Conservation (phyloP, 306 rosid genomes). For the Trichosanthes truncata region DNA sequence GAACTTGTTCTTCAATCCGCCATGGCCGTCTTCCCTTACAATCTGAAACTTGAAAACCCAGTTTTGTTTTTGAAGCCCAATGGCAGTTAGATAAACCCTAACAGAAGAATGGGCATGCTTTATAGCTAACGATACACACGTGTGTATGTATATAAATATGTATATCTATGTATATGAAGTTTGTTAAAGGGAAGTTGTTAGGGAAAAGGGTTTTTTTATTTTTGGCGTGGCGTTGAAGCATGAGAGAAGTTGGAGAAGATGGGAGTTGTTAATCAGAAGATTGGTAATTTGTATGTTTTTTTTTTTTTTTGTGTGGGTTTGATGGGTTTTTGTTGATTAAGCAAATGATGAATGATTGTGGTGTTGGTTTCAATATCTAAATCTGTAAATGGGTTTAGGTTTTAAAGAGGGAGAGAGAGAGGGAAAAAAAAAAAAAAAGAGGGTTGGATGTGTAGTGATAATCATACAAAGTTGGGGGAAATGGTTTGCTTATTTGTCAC, state of each 20-base stretch:
- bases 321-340: background rate
- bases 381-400: background rate
- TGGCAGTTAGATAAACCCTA: background rate
- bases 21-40: background rate
- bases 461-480: background rate
- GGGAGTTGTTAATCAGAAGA: constrained; percentile 5
- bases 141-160: background rate
- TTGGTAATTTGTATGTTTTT: background rate
- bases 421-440: background rate
- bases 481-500: constrained; percentile 41
- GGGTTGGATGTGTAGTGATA: constrained; percentile 4
- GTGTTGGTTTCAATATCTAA: constrained; percentile 7
- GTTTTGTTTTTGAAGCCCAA: background rate
- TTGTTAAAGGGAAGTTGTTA: constrained; percentile 12
- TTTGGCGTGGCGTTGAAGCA: constrained; percentile 38
- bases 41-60: background rate
- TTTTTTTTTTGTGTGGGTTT: background rate
- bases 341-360: constrained; percentile 6
- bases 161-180: background rate
- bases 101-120: background rate
- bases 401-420: background rate
- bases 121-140: background rate
- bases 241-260: constrained; percentile 14
- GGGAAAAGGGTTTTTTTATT: background rate
- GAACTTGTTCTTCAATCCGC: background rate